phyloP scores from a whole-genome alignment of 2,329 filamentous ascomycete species.

The Paracoccidioides lutzii region DNA sequence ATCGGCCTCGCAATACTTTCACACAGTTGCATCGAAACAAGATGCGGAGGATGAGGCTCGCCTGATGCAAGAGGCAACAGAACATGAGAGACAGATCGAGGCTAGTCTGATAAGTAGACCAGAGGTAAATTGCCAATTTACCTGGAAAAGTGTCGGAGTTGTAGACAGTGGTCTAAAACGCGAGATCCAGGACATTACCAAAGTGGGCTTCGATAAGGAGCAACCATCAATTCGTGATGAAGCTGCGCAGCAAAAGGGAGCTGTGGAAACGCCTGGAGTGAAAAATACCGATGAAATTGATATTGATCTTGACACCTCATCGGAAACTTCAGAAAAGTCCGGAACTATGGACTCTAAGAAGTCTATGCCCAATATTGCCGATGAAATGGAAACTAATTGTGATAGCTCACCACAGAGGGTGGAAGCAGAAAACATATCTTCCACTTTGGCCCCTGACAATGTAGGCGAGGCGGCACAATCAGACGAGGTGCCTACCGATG shows the following conservation, averaged over 20 bases:
- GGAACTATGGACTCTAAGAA: background rate
- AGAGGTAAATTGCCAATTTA: conserved; percentile 21
- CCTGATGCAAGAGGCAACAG: conserved; percentile 16
- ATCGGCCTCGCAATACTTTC: conserved; percentile 30
- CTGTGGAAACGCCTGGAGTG: background rate
- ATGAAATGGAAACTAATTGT: background rate
- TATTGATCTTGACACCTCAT: conserved; percentile 16
- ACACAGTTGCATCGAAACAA: conserved; percentile 19
- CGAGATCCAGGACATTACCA: conserved; percentile 15
- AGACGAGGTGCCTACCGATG: conserved; percentile 43
- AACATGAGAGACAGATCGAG: conserved; percentile 7
- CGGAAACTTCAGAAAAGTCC: conserved; percentile 6
- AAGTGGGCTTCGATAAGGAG: conserved; percentile 11
- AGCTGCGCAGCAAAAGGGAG: background rate
- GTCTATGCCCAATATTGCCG: background rate
- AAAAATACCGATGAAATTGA: conserved; percentile 33
- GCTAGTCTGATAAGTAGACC: conserved; percentile 9
- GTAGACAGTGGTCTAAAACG: conserved; percentile 17
- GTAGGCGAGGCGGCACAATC: conserved; percentile 9
- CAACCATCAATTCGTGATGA: conserved; percentile 4
- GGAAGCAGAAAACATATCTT: background rate
- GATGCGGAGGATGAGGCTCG: conserved; percentile 23
- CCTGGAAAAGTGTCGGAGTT: conserved; percentile 28
- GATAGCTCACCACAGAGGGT: background rate
- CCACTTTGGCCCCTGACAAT: background rate